Conservation (phyloP, 257 asterid genomes). For the Lantana camara region DNA sequence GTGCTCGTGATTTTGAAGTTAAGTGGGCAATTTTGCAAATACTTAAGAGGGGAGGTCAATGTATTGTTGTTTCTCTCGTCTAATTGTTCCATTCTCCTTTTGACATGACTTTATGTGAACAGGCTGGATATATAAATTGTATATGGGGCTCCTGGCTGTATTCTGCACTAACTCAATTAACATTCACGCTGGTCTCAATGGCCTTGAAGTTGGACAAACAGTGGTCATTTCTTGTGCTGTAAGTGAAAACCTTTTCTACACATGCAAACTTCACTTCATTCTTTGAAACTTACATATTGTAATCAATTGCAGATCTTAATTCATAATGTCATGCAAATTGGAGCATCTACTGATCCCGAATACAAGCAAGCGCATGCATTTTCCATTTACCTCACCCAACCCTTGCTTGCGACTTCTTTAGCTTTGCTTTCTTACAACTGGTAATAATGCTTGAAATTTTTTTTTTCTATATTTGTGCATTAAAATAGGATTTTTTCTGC, state of each 20-base stretch:
- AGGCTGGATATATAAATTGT: conserved; percentile 76
- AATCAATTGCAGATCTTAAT: conserved; percentile 54
- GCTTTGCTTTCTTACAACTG: conserved; percentile 75
- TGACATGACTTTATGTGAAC: conserved; percentile 25
- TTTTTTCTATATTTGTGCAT: not conserved
- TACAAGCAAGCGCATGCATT: conserved; percentile 79
- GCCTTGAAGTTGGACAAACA: conserved; percentile 89
- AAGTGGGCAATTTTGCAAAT: too few species aligned
- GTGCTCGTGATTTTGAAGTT: too few species aligned
- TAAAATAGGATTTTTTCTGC: not conserved
- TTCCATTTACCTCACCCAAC: conserved; percentile 73
- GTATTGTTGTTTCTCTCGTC: too few species aligned
- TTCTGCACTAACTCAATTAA: conserved; percentile 80
- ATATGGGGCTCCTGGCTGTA: conserved; percentile 78
- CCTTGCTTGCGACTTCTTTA: conserved; percentile 72
- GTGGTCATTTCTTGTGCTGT: conserved; percentile 73
- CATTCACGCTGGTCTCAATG: conserved; percentile 80
- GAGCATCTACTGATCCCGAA: conserved; percentile 59
- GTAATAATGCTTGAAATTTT: conserved; percentile 40
- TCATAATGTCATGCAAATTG: conserved; percentile 76
- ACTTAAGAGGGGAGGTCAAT: too few species aligned
- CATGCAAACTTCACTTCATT: not conserved
- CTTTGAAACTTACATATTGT: conserved; percentile 7
- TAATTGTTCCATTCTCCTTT: not conserved
- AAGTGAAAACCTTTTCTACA: conserved; percentile 28